Evolutionary conservation across 306 rosid genomes (phyloP), one percentile per base, ranked within the genome.

Genomic region (Parietaria judaica): DNA sequence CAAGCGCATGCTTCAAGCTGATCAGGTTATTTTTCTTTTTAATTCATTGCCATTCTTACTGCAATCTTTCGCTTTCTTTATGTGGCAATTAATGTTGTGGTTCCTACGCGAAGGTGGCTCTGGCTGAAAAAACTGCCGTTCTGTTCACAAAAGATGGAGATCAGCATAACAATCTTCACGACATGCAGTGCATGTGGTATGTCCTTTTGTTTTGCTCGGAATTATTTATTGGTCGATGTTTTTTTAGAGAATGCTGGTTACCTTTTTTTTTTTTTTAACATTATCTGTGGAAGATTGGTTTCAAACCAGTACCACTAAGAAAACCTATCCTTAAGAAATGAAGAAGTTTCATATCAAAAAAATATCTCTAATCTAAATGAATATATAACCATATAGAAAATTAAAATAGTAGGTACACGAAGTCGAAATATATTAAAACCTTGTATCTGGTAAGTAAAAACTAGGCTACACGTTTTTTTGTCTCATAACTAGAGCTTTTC

Each of bases 181-280:
- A 94, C 79, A 94, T 94, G 99, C 99, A 94, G 82, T 94, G 99
- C 97, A 94, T 94, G 97, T 94, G 99, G 96, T 88, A 23, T 8
- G 95, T 81, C 71, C 72, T 65, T 62, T 44, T 52, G 39, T 47
- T 14, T 56, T 72, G 38, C 61, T 58, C 62, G 14, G 47, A 59
- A 66, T 67, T 72, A 13, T 56, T 55, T 60, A 56, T 36, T 66
- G 55, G 35, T 41, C 76, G 44, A 56, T 63, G 47, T 17, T 59
- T 31, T 61, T 58, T 64, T 54, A 43, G 56, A 61, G 58, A 43
- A 53, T 4, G 66, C 69, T 73, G 31, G 31, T 23, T 23, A 23
- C 31, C 31, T 23, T 23, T 23, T 23, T 23, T 23, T 23, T 23
- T 23, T 23, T 23, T 23, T 23, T 23, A 23, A 23, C 31, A 23